Evolutionary conservation across 2,329 filamentous ascomycete species (phyloP), one percentile per base, ranked within the genome.

Genomic region (Neonectria sp.): DNA sequence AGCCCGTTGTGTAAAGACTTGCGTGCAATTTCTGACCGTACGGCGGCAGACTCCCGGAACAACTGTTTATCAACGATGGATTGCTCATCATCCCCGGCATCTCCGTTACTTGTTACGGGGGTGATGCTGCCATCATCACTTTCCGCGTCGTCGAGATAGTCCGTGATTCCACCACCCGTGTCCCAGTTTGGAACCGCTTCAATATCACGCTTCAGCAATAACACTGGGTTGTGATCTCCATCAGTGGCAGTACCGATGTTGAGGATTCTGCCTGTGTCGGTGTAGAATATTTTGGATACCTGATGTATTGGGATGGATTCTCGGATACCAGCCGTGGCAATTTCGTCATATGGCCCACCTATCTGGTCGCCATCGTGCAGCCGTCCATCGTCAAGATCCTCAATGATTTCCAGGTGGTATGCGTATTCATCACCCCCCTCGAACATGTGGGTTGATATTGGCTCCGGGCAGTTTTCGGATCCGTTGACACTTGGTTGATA

Each of bases 221-320:
- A 68, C 3, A 82, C 77, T 6, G 81, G 81, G 13, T 74, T 78
- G 53, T 79, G 80, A 37, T 79, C 82, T 57, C 72, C 91, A 15
- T 91, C 91, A 9, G 81, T 78, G 4, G 82, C 80, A 25, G 80
- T 82, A 17, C 84, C 84, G 62, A 98, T 95, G 68, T 97, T 97
- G 29, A 98, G 85, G 11, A 98, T 93, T 73, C 93, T 93, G 21
- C 95, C 95, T 0, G 94, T 97, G 72, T 97, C 93, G 1, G 95
- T 94, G 76, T 97, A 98, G 80, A 97, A 97, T 35, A 97, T 94
- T 77, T 97, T 97, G 6, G 94, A 93, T 6, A 97, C 88, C 75
- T 90, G 84, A 37, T 83, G 79, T 4, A 88, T 80, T 0, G 86
- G 86, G n/a, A 90, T 82, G 0, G 80, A 81, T 67, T 90, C 88